Conservation (phyloP, 768 basidiomycete species). For the Boletellus ananas region DNA sequence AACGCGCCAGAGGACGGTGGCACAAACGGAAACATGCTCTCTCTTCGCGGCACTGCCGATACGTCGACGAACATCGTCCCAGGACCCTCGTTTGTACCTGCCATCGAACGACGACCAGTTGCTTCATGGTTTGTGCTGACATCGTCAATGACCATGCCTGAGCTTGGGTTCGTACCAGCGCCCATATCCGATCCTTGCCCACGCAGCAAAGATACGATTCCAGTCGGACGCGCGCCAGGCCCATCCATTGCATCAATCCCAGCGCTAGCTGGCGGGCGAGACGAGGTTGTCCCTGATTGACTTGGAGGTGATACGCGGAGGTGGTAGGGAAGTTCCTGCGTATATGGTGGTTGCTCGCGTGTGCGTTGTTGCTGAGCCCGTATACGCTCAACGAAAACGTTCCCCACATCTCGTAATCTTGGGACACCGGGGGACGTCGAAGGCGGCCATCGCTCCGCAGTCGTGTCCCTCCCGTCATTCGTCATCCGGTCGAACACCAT, state of each 20-base stretch:
- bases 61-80: slow-evolving; percentile 9
- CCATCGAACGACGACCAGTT: slow-evolving; percentile 9
- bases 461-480: slow-evolving; percentile 12
- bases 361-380: slow-evolving; percentile 13
- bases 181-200: slow-evolving; percentile 20
- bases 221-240: slow-evolving; percentile 9
- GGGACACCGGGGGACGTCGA: neutral
- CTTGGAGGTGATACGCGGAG: slow-evolving; percentile 8
- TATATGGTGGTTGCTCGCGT: slow-evolving; percentile 1
- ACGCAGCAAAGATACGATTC: slow-evolving; percentile 11
- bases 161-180: slow-evolving; percentile 10
- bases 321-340: slow-evolving; percentile 4
- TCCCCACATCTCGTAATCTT: slow-evolving; percentile 6
- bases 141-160: slow-evolving; percentile 13
- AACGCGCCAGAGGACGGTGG: slow-evolving; percentile 11
- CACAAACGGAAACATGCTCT: slow-evolving; percentile 6
- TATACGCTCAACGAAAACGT: slow-evolving; percentile 11
- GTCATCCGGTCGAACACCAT: slow-evolving; percentile 21
- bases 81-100: neutral
- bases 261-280: slow-evolving; percentile 2
- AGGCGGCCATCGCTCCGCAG: slow-evolving; percentile 6
- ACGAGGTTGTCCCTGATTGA: slow-evolving; percentile 2
- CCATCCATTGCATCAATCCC: slow-evolving; percentile 7
- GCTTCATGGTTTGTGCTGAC: neutral
- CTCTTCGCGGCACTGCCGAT: slow-evolving; percentile 9